Evolutionary conservation across 768 basidiomycete genomes (phyloP).

Genomic region (Russula abietina): DNA sequence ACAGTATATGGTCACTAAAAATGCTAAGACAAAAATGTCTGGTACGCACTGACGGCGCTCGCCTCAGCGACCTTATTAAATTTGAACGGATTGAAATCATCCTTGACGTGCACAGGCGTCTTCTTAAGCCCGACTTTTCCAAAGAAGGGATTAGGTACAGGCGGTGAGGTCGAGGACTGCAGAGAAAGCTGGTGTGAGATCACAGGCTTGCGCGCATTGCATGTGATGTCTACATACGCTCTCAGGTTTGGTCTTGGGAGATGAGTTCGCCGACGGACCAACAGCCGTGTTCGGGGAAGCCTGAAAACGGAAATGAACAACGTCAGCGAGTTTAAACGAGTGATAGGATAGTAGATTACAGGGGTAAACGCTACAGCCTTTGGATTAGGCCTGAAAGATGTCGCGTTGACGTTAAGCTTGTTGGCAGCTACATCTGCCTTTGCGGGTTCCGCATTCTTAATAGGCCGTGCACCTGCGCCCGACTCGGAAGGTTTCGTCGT

Average conservation of each 20-base stretch:
- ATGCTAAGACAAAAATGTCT: not conserved
- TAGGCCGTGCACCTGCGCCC: conserved; percentile 22
- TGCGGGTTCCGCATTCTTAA: conserved; percentile 27
- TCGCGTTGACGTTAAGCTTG: conserved; percentile 82
- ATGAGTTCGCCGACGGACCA: conserved; percentile 23
- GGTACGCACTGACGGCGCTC: conserved; percentile 59
- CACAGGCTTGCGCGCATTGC: not conserved
- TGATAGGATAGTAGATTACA: conserved; percentile 34
- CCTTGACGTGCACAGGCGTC: conserved; percentile 78
- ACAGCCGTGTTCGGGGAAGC: conserved; percentile 29
- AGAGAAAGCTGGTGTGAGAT: not conserved
- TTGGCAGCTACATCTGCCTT: conserved; percentile 52
- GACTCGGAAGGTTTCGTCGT: conserved; percentile 29
- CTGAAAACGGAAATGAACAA: conserved; percentile 25
- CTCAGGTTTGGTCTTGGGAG: conserved; percentile 29
- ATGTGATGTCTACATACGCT: conserved; percentile 6
- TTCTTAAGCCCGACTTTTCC: conserved; percentile 74
- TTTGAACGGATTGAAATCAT: conserved; percentile 97
- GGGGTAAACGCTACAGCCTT: conserved; percentile 74
- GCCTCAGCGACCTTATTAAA: conserved; percentile 75
- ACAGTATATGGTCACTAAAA: not conserved
- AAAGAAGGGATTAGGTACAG: conserved; percentile 83
- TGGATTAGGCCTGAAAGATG: conserved; percentile 85
- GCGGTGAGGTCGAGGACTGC: conserved; percentile 29
- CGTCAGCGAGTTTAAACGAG: not conserved